A percentile compares a stretch with the other conserved stretches of the same genome.
phyloP scores from a whole-genome alignment of 768 basidiomycete genomes.

The Naganishia kalamii region DNA sequence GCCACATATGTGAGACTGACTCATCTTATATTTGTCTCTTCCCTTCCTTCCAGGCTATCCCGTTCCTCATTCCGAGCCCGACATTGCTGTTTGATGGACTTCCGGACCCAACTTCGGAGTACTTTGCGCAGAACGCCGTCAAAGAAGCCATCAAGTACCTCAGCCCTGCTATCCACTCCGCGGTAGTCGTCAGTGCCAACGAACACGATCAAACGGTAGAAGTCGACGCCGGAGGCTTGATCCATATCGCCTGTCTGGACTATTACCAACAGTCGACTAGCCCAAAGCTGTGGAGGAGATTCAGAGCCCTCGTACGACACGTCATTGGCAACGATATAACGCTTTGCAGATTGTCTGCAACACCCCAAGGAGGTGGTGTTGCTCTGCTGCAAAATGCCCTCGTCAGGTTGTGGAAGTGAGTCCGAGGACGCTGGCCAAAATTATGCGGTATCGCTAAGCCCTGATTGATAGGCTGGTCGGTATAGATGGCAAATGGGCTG shows the following conservation, averaged over 20 bases:
- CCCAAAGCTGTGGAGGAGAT: conserved; percentile 54
- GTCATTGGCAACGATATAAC: conserved; percentile 78
- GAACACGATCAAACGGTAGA: conserved; percentile 60
- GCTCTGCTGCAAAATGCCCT: conserved; percentile 95
- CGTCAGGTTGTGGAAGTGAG: conserved; percentile 64
- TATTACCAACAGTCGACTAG: conserved; percentile 64
- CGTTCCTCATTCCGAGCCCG: conserved; percentile 50
- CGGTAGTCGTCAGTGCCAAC: conserved; percentile 34
- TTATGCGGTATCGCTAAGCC: background rate
- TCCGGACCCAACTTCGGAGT: conserved; percentile 36
- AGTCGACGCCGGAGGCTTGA: conserved; percentile 79
- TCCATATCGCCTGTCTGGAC: conserved; percentile 69
- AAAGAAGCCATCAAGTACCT: conserved; percentile 35
- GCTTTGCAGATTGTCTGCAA: conserved; percentile 90
- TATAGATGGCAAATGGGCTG: conserved; percentile 75
- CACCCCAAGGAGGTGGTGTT: conserved; percentile 94
- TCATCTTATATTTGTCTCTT: background rate
- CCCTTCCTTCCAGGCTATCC: conserved; percentile 54
- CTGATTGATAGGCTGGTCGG: conserved; percentile 51
- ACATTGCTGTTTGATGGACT: conserved; percentile 42
- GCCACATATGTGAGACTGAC: too few species aligned
- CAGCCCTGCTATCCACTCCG: conserved; percentile 42
- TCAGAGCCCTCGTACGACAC: conserved; percentile 73
- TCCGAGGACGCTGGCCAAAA: background rate
- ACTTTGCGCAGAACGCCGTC: conserved; percentile 38